Conservation (phyloP, 345 rosid species). For the Bretschneidera sinensis region DNA sequence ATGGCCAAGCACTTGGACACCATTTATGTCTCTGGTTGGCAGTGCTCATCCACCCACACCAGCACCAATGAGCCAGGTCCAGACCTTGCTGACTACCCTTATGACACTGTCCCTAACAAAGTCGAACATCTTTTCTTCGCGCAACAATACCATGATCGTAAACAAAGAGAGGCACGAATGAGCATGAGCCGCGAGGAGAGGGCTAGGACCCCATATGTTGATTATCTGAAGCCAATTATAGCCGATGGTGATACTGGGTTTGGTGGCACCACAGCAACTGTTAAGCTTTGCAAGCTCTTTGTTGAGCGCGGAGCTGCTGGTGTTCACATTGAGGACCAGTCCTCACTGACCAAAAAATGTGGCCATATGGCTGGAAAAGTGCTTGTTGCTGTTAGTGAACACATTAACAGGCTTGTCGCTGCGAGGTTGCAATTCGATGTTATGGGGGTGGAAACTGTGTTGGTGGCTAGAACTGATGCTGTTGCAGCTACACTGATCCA, state of each 20-base stretch:
- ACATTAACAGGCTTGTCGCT: slow-evolving; percentile 86
- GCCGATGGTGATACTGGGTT: slow-evolving; percentile 97
- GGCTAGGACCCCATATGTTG: slow-evolving; percentile 75
- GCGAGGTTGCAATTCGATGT: slow-evolving; percentile 94
- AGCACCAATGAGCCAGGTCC: slow-evolving; percentile 94
- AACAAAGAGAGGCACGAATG: slow-evolving; percentile 91
- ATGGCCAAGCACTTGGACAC: slow-evolving; percentile 92
- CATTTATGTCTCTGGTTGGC: slow-evolving; percentile 96
- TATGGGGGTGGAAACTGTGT: slow-evolving; percentile 87
- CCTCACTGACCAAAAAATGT: slow-evolving; percentile 89
- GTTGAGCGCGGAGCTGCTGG: slow-evolving; percentile 97
- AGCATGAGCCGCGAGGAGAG: slow-evolving; percentile 81
- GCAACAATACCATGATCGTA: slow-evolving; percentile 92
- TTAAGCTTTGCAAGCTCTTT: slow-evolving; percentile 91
- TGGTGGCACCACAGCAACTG: slow-evolving; percentile 92
- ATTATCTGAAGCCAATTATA: slow-evolving; percentile 88
- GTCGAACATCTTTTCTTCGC: slow-evolving; percentile 93
- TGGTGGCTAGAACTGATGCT: slow-evolving; percentile 93
- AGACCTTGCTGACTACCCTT: slow-evolving; percentile 94
- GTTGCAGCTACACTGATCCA: slow-evolving; percentile 84
- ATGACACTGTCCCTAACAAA: slow-evolving; percentile 92
- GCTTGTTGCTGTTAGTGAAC: slow-evolving; percentile 86
- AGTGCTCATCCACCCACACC: slow-evolving; percentile 97
- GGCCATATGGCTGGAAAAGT: slow-evolving; percentile 99
- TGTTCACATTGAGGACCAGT: slow-evolving; percentile 93